Percentiles rank a stretch among this genome's conserved stretches.
Conservation (phyloP, 2,329 filamentous ascomycete species). For the Alternaria sp. region DNA sequence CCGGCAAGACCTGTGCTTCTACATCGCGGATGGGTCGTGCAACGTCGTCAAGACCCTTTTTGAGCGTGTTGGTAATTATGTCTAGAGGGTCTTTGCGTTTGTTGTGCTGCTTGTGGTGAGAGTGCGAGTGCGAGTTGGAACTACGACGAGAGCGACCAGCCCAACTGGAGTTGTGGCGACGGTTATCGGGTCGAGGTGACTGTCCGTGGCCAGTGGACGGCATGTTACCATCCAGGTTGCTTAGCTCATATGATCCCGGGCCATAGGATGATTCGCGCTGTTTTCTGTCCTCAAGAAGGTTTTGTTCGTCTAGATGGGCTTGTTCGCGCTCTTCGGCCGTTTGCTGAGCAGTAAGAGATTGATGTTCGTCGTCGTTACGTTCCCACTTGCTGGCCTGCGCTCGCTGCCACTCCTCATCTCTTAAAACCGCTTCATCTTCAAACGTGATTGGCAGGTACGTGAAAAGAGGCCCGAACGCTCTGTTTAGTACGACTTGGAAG, state of each 20-base stretch:
- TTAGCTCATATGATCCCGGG: slow-evolving; percentile 42
- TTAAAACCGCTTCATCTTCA: slow-evolving; percentile 91
- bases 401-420: slow-evolving; percentile 86
- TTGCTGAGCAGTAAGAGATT: slow-evolving; percentile 50
- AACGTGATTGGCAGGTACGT: slow-evolving; percentile 92
- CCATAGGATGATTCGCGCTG: slow-evolving; percentile 19
- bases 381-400: slow-evolving; percentile 77
- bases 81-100: slow-evolving; percentile 43
- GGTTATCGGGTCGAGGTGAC: slow-evolving; percentile 30
- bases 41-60: slow-evolving; percentile 41
- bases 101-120: slow-evolving; percentile 33
- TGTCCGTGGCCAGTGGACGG: slow-evolving; percentile 11
- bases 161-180: slow-evolving; percentile 38
- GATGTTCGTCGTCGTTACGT: slow-evolving; percentile 60
- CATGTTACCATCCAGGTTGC: slow-evolving; percentile 32
- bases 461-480: slow-evolving; percentile 83
- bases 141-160: slow-evolving; percentile 40
- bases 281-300: slow-evolving; percentile 22
- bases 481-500: slow-evolving; percentile 83
- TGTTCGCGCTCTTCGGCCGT: slow-evolving; percentile 45
- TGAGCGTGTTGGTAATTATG: slow-evolving; percentile 37
- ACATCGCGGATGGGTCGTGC: slow-evolving; percentile 47
- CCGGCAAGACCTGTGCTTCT: slow-evolving; percentile 64
- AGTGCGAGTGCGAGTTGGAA: slow-evolving; percentile 41
- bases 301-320: slow-evolving; percentile 42